Conservation (phyloP, 2,329 filamentous ascomycete species). For the Scopulariopsis brevicaulis region DNA sequence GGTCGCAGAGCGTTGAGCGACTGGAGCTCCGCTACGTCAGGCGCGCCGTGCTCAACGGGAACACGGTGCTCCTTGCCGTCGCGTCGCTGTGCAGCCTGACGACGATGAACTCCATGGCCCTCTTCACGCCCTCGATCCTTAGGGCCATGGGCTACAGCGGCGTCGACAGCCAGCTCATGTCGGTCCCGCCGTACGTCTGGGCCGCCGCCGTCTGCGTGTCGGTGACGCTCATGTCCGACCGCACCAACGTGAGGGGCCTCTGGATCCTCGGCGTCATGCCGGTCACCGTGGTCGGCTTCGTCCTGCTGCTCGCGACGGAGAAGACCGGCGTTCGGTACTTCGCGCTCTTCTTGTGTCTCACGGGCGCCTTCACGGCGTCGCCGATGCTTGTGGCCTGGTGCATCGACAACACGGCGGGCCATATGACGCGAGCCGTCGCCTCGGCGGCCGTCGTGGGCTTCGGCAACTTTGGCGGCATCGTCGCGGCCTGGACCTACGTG, state of each 20-base stretch:
- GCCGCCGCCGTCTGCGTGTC: background rate
- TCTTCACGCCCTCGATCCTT: background rate
- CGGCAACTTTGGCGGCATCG: background rate
- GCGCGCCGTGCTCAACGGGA: too few species aligned
- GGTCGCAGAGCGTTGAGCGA: too few species aligned
- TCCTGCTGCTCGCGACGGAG: background rate
- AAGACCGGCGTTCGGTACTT: background rate
- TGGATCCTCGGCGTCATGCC: background rate
- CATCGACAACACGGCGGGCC: background rate
- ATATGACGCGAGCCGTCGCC: background rate
- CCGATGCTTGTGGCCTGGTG: background rate
- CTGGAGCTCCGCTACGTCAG: too few species aligned
- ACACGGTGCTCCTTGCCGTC: background rate
- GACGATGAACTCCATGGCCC: background rate
- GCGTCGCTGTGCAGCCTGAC: background rate
- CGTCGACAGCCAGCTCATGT: background rate
- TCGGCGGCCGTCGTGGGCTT: background rate
- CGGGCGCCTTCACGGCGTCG: background rate
- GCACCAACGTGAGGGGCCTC: background rate
- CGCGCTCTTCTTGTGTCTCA: background rate
- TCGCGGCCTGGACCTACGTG: slow-evolving; percentile 1
- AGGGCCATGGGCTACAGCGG: background rate
- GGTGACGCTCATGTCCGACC: background rate
- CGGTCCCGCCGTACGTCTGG: background rate
- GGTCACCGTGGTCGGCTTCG: background rate